These are phyloP conservation scores for Fragosphaeria purpurea DNA, from an alignment of 2,329 filamentous ascomycete species.

Conservation along the genomic window DNA sequence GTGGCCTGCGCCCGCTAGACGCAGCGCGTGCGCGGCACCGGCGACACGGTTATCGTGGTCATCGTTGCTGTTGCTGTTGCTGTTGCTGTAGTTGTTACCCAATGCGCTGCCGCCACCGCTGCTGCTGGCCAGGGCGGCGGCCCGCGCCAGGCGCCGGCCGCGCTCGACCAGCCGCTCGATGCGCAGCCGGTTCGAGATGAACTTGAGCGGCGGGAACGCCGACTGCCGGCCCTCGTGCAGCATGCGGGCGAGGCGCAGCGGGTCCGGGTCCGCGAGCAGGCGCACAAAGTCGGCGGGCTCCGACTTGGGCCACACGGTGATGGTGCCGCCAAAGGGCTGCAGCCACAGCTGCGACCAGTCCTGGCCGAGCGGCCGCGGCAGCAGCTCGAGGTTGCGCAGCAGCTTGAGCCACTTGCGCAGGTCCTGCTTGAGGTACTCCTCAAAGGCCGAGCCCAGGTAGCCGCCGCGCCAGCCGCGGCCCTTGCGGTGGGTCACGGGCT, in stretches of 20 bases:
- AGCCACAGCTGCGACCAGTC: constrained; percentile 97
- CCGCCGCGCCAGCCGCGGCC: constrained; percentile 94
- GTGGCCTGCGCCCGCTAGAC: background rate
- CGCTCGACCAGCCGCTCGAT: constrained; percentile 62
- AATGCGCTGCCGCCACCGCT: background rate
- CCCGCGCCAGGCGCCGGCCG: constrained; percentile 44
- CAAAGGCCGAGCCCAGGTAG: constrained; percentile 81
- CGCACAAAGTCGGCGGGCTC: constrained; percentile 69
- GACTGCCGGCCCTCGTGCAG: constrained; percentile 82
- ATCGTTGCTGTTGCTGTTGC: background rate
- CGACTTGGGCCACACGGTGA: constrained; percentile 91
- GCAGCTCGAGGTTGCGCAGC: constrained; percentile 78
- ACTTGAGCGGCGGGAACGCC: constrained; percentile 84
- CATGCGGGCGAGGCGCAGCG: constrained; percentile 71
- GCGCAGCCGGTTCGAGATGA: constrained; percentile 77
- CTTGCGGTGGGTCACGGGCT: constrained; percentile 85
- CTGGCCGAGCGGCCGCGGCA: constrained; percentile 82
- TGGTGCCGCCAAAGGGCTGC: constrained; percentile 85
- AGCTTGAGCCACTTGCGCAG: constrained; percentile 97
- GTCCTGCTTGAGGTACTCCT: constrained; percentile 94
- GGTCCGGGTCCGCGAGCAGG: constrained; percentile 75
- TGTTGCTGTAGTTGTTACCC: background rate
- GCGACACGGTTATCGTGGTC: background rate
- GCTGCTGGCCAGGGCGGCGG: constrained; percentile 17
- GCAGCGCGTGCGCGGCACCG: background rate